Percentiles rank a stretch among this genome's conserved stretches.
Evolutionary conservation across 768 basidiomycete genomes (phyloP).

Genomic region (Tricholoma flavovirens): DNA sequence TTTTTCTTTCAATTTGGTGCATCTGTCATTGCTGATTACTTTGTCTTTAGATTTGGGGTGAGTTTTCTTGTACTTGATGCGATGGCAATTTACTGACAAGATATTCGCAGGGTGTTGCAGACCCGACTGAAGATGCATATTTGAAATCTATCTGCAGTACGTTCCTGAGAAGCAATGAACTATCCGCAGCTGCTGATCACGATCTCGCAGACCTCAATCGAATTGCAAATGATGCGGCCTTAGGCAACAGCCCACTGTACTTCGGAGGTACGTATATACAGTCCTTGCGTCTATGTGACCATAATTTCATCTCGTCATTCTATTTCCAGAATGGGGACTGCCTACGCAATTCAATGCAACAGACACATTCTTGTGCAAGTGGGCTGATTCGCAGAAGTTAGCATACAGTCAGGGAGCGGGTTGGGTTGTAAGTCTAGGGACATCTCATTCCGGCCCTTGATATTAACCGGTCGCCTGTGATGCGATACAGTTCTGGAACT

Average conservation of each 20-base stretch:
- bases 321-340: slow-evolving; percentile 39
- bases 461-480: neutral
- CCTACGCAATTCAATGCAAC: slow-evolving; percentile 25
- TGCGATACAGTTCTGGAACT: slow-evolving; percentile 52
- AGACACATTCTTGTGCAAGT: slow-evolving; percentile 26
- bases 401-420: slow-evolving; percentile 55
- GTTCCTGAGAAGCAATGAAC: slow-evolving; percentile 15
- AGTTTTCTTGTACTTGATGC: slow-evolving; percentile 6
- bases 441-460: neutral
- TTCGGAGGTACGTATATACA: slow-evolving; percentile 29
- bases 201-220: slow-evolving; percentile 49
- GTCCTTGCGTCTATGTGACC: neutral
- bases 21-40: neutral
- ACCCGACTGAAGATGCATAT: slow-evolving; percentile 58
- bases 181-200: neutral
- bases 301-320: neutral
- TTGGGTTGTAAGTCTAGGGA: slow-evolving; percentile 52
- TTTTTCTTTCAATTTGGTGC: neutral
- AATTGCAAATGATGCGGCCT: slow-evolving; percentile 29
- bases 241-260: slow-evolving; percentile 34
- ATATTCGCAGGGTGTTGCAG: slow-evolving; percentile 57
- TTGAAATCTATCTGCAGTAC: slow-evolving; percentile 64
- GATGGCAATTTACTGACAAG: slow-evolving; percentile 4
- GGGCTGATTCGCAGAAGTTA: slow-evolving; percentile 75
- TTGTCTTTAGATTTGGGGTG: slow-evolving; percentile 50